Base-by-base conservation (phyloP, 169 alveolate genomes). In the Cryptosporidium baileyi region DNA sequence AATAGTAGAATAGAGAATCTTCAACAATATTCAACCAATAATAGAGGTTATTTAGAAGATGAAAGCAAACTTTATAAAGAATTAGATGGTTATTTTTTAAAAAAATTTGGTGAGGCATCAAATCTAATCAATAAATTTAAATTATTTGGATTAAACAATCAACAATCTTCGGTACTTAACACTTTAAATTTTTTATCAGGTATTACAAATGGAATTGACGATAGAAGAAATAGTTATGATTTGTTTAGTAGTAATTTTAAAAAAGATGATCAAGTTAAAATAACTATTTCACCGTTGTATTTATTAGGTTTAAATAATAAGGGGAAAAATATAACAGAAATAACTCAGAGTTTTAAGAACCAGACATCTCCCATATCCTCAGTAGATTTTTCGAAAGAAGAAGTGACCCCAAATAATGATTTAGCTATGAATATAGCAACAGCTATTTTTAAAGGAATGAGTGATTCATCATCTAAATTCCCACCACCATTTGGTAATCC, bases 401-500 rank as follows among this genome's bases (percentile, higher is more conserved):
- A 51, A 17, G 19, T 74, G 3, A 57, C 45, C 22, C 15, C 36
- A 15, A 54, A 51, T 30, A 57, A 57, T 8, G 85, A 74, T 26
- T 47, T 74, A 9, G 85, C 60, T 17, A 54, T 36, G 51, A 57
- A 54, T 24, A 57, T 74, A n/a, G 85, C 85, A 40, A 74, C 85
- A 1, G 85, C 44, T 19, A 57, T 74, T 5, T 74, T 74, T 41
- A 51, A 74, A 43, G 85, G 85, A 1, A 74, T 74, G 85, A 57
- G 74, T 28, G 85, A 74, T 2, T 52, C 74, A 24, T 54, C 85
- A 19, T 17, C 74, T 15, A 19, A 52, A 36, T 61, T 74, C 3
- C 85, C 67, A 32, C 85, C 85, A 22, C 85, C 85, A 15, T 74
- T 74, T 30, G 85, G 85, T 1, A 74, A 74, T 17, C 85, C 85